Evolutionary conservation across 495 filamentous ascomycete species (phyloP).

Genomic region (Rhizodiscina lignyota): DNA sequence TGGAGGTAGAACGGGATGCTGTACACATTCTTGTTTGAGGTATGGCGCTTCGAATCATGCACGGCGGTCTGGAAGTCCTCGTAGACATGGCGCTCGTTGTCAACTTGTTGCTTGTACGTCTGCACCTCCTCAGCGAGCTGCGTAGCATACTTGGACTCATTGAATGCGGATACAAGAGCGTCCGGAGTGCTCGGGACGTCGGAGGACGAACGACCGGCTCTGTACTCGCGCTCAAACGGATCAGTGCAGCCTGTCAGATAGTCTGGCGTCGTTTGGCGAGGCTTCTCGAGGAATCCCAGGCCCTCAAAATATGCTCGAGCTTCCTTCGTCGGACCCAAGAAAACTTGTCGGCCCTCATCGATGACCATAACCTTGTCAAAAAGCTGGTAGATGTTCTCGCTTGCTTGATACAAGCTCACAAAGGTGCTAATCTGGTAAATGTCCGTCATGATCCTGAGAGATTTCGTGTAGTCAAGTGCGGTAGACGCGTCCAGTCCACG

Average conservation of each 20-base stretch:
- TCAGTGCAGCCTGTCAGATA: constrained; percentile 77
- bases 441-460: constrained; percentile 60
- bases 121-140: constrained; percentile 49
- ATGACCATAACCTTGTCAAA: constrained; percentile 86
- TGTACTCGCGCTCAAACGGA: constrained; percentile 64
- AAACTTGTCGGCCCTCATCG: constrained; percentile 61
- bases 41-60: constrained; percentile 56
- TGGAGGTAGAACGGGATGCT: constrained; percentile 64
- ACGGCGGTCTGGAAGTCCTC: constrained; percentile 68
- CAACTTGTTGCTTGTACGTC: constrained; percentile 40
- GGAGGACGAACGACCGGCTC: constrained; percentile 36
- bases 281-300: constrained; percentile 61
- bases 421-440: constrained; percentile 67
- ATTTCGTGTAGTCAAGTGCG: constrained; percentile 59
- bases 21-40: constrained; percentile 58
- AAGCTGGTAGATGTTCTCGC: constrained; percentile 65
- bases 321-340: constrained; percentile 55
- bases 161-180: constrained; percentile 49
- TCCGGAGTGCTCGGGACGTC: constrained; percentile 53
- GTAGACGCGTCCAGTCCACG: constrained; percentile 73
- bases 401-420: constrained; percentile 69
- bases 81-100: constrained; percentile 44
- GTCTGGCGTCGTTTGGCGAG: constrained; percentile 73
- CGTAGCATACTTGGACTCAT: constrained; percentile 38
- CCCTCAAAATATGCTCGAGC: constrained; percentile 66